Evolutionary conservation across 2,329 filamentous ascomycete species (phyloP).

Genomic region (Sclerotinia minor): DNA sequence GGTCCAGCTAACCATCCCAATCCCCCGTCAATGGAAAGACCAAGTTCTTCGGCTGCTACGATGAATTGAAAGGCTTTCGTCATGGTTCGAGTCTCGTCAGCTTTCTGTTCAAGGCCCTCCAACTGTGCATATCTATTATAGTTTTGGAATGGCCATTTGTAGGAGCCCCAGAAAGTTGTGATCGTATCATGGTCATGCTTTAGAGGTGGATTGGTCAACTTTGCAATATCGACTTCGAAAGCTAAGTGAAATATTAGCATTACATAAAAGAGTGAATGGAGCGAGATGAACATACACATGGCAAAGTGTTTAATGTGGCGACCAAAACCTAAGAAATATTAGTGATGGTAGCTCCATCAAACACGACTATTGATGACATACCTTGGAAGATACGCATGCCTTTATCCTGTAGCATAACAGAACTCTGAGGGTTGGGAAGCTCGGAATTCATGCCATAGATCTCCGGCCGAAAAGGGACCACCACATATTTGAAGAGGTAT

Average conservation of each 20-base stretch:
- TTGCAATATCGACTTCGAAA: conserved; percentile 63
- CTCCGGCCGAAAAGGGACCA: conserved; percentile 65
- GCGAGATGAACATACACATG: conserved; percentile 46
- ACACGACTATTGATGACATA: conserved; percentile 19
- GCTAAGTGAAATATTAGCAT: conserved; percentile 36
- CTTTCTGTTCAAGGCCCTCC: conserved; percentile 60
- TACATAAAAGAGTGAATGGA: background rate
- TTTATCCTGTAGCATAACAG: conserved; percentile 44
- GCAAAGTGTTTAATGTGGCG: conserved; percentile 62
- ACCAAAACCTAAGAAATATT: conserved; percentile 48
- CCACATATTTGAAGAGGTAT: conserved; percentile 61
- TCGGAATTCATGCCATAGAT: conserved; percentile 57
- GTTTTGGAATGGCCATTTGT: conserved; percentile 61
- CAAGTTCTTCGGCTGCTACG: conserved; percentile 59
- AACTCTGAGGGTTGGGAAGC: conserved; percentile 24
- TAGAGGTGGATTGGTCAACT: conserved; percentile 52
- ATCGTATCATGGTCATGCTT: conserved; percentile 57
- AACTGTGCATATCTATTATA: conserved; percentile 61
- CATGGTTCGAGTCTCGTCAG: conserved; percentile 64
- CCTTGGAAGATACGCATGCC: conserved; percentile 62
- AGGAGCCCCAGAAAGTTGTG: conserved; percentile 62
- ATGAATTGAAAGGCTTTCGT: conserved; percentile 60
- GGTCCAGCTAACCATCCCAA: conserved; percentile 67
- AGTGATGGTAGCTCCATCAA: conserved; percentile 16
- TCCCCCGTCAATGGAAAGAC: conserved; percentile 65